phyloP scores from a whole-genome alignment of 176 grass and related monocot genomes.

The Rhipidocladum racemiflorum region DNA sequence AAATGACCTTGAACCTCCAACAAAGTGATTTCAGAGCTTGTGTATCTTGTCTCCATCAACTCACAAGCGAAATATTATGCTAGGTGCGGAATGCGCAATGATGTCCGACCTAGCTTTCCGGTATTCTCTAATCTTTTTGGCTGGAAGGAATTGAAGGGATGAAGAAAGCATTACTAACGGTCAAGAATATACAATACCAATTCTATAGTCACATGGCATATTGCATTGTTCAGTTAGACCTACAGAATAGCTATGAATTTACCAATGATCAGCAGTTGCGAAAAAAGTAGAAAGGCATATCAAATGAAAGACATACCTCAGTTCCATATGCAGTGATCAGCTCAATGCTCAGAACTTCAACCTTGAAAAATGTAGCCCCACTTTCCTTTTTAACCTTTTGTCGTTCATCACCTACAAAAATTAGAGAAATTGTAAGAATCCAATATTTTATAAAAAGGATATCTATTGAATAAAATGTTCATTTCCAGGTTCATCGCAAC shows the following conservation, averaged over 20 bases:
- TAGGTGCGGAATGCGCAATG: slow-evolving; percentile 67
- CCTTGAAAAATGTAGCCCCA: slow-evolving; percentile 67
- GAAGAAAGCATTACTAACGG: background rate
- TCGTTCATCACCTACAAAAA: slow-evolving; percentile 43
- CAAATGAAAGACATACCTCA: slow-evolving; percentile 41
- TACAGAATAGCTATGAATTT: background rate
- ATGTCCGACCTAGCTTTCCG: slow-evolving; percentile 67
- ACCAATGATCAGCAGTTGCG: background rate
- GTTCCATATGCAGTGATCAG: slow-evolving; percentile 84
- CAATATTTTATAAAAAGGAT: background rate
- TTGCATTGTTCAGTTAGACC: background rate
- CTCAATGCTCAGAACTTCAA: slow-evolving; percentile 83
- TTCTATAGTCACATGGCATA: background rate
- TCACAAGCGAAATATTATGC: slow-evolving; percentile 76
- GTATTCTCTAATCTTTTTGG: slow-evolving; percentile 64
- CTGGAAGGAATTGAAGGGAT: slow-evolving; percentile 27
- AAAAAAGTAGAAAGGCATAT: background rate
- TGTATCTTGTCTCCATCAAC: slow-evolving; percentile 75
- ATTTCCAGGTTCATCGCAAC: background rate
- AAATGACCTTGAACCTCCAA: too few species aligned
- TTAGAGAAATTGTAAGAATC: slow-evolving; percentile 28
- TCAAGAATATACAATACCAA: slow-evolving; percentile 7
- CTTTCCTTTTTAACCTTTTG: slow-evolving; percentile 48
- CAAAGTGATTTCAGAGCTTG: too few species aligned
- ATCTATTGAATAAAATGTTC: background rate